phyloP scores from a whole-genome alignment of 331 rosid species.

The Malus hybrid region DNA sequence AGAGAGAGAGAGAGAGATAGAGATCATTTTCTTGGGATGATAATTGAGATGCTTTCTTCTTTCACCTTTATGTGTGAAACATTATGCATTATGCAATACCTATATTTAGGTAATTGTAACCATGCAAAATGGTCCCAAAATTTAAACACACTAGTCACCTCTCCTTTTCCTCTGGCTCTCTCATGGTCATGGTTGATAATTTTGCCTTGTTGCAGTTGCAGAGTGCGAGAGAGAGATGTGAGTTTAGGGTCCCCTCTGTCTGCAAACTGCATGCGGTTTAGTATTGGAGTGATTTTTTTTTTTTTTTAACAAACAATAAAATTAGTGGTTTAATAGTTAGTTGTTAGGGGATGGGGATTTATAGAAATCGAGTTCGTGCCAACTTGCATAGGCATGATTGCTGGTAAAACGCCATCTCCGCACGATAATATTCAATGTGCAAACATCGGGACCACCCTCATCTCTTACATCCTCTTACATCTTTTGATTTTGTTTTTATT shows the following conservation, averaged over 20 bases:
- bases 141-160: constrained; percentile 1
- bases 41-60: constrained; percentile 24
- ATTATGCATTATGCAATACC: not conserved
- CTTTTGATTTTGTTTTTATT: not conserved
- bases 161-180: constrained; percentile 12
- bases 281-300: constrained; percentile 47
- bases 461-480: not conserved
- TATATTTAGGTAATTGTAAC: not conserved
- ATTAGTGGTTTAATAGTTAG: too few species aligned
- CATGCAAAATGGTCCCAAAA: not conserved
- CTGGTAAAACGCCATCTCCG: too few species aligned
- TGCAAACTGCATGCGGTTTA: constrained; percentile 71
- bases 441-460: constrained; percentile 68
- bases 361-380: too few species aligned
- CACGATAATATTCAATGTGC: constrained; percentile 73
- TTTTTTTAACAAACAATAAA: too few species aligned
- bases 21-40: constrained; percentile 11
- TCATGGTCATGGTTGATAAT: constrained; percentile 16
- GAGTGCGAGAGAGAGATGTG: not conserved
- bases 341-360: too few species aligned
- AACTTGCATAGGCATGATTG: too few species aligned
- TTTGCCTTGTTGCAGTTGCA: constrained; percentile 2
- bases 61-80: constrained; percentile 25
- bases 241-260: constrained; percentile 51
- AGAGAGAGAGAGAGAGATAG: not conserved